Base-by-base conservation (phyloP, 2,329 filamentous ascomycete species). In the Triangularia setosa region DNA sequence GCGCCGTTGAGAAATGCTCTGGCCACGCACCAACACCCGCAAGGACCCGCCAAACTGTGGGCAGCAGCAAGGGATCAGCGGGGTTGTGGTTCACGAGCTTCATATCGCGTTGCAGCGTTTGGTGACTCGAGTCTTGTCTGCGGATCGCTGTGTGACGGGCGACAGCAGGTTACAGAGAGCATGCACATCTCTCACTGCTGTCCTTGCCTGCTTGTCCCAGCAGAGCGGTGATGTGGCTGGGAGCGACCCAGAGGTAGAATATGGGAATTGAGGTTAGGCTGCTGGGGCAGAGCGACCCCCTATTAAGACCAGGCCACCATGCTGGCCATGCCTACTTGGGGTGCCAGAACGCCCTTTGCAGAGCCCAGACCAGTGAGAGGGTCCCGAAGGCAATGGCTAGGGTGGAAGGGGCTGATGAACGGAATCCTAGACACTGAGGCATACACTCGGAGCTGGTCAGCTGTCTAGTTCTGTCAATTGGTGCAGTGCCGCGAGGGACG, bases 1-100 rank as follows among this genome's bases (percentile, higher is more conserved):
- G 35, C 35, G 16, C 58, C 58, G 58, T 60, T 60, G 58, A 60
- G 35, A 60, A 53, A 53, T 27, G 24, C 35, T 44, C 58, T 60
- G 58, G 35, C 58, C 35, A 60, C 16, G 25, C 23, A 53, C 23
- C 25, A 24, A 60, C 40, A 40, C 58, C 25, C 40, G 27, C 33
- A 60, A n/a, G 58, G 35, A 44, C 25, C 40, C 40, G 58, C 24
- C 25, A 60, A 53, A 59, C 57, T 44, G 57, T 33, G 57, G 57
- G 21, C 24, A 40, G 21, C 21, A 25, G 30, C 57, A 44, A 60
- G 40, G 58, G 58, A 53, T 40, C 25, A 33, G 35, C 35, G 58
- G 58, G 58, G 58, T 30, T 30, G 40, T 28, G 58, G 58, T 33
- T 60, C 40, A 48, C 40, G 58, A 23, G 40, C 35, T 27, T 25